Base-by-base conservation (phyloP, 257 asterid species). In the Perilla frutescens region DNA sequence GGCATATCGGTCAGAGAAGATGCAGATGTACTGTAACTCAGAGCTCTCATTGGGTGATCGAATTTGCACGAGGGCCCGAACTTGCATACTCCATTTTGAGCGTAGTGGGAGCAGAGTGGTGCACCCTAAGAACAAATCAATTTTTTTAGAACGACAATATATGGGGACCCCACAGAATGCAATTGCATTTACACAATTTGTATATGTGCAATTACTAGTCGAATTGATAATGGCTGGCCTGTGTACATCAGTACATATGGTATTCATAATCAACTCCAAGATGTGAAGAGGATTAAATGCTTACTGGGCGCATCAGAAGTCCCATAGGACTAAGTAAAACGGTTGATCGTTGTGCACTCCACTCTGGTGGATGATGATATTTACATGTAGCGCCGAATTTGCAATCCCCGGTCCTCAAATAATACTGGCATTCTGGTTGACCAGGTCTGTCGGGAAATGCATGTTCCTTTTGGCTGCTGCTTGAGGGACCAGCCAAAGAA, bases 1-100 rank as follows among this genome's bases (percentile, higher is more conserved):
- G 93, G 96, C 92, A 93, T 83, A 76, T 89, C 97, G 36, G 96
- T 84, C 70, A 93, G 93, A 75, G 97, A 87, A 62, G 98, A 93
- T 55, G 93, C 86, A 1, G 98, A 93, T 26, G 96, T 84, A 67
- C 96, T 85, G 73, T 93, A 91, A 81, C 92, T 87, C 79, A 90
- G 74, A 32, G 84, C 64, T 65, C 90, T 83, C 87, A 91, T 87
- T 11, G 98, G 98, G 66, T 93, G 98, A 76, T 93, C 90, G 36
- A 90, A 93, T 79, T 82, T 91, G 90, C 98, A 93, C 0, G 90
- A 84, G 4, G 91, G 90, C 70, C 98, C 98, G 48, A 87, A 93
- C 84, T 75, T 86, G 95, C 98, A 93, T 47, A 84, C 84, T 44
- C 97, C 92, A 15, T 84, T 91, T 79, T 89, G 96, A 51, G 91